Conservation (phyloP, 768 basidiomycete genomes). For the Neoboletus subvelutipes region DNA sequence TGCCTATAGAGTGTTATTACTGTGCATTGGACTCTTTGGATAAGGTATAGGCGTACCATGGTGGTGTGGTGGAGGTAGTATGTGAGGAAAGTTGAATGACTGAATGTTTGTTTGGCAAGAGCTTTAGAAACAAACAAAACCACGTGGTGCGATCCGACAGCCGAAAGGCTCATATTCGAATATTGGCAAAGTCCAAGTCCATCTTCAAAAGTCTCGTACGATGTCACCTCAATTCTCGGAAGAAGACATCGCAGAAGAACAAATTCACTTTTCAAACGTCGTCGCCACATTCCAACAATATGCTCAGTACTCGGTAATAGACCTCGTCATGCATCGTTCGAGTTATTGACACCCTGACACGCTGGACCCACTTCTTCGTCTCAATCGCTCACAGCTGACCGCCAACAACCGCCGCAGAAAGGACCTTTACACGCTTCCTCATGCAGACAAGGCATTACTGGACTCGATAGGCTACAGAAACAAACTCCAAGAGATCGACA, state of each 20-base stretch:
- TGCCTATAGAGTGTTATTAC: conserved; percentile 48
- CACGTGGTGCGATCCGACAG: conserved; percentile 14
- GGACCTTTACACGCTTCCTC: conserved; percentile 70
- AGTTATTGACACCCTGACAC: neutral
- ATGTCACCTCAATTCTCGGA: conserved; percentile 32
- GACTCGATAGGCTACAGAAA: conserved; percentile 69
- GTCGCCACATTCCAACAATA: conserved; percentile 75
- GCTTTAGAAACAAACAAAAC: conserved; percentile 28
- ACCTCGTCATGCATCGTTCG: neutral
- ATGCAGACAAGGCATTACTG: conserved; percentile 67
- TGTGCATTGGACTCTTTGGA: too few relatives aligned
- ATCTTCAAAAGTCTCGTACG: neutral
- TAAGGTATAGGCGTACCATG: conserved; percentile 14
- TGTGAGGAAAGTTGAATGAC: neutral
- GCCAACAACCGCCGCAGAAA: conserved; percentile 70
- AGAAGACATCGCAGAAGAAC: conserved; percentile 52
- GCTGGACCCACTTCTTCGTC: neutral
- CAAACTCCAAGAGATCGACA: conserved; percentile 78
- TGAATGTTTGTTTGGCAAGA: conserved; percentile 23
- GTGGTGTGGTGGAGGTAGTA: neutral
- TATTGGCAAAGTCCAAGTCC: too few relatives aligned
- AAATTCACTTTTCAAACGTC: conserved; percentile 72
- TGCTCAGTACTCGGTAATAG: conserved; percentile 56
- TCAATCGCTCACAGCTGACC: conserved; percentile 40
- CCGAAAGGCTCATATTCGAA: neutral